Conservation (phyloP, 2,329 filamentous ascomycete species). For the Cyphellophora europaea region DNA sequence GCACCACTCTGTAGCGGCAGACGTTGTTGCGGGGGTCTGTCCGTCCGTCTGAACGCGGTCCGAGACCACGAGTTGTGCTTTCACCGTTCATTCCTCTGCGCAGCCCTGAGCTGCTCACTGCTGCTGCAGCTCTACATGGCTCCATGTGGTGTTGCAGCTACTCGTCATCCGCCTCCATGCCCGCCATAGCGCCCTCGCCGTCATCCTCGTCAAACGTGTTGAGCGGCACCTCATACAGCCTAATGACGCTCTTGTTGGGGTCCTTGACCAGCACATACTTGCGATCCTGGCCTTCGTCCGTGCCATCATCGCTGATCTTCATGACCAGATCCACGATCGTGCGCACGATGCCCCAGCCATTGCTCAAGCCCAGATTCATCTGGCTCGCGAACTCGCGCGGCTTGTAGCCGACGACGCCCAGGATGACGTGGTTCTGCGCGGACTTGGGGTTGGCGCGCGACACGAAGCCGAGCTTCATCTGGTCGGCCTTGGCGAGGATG, state of each 20-base stretch:
- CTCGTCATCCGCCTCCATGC: constrained; percentile 46
- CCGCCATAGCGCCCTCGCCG: constrained; percentile 43
- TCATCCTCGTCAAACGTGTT: constrained; percentile 87
- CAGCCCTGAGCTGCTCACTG: too few species aligned
- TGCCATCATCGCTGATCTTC: constrained; percentile 22
- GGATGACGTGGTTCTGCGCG: constrained; percentile 87
- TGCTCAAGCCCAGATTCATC: constrained; percentile 95
- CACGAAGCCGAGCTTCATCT: constrained; percentile 98
- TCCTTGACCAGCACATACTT: constrained; percentile 61
- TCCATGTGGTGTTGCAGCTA: too few species aligned
- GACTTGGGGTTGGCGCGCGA: constrained; percentile 86
- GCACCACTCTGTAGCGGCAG: too few species aligned
- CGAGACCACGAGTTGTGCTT: too few species aligned
- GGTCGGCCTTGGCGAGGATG: constrained; percentile 92
- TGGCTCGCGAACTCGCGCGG: constrained; percentile 91
- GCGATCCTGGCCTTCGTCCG: constrained; percentile 26
- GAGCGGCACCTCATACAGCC: constrained; percentile 81
- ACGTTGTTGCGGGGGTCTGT: too few species aligned
- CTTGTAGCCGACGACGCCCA: constrained; percentile 96
- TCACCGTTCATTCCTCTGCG: too few species aligned
- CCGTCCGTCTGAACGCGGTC: too few species aligned
- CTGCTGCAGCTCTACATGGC: too few species aligned
- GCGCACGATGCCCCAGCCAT: constrained; percentile 97
- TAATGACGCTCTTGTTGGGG: constrained; percentile 91
- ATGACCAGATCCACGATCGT: constrained; percentile 82